Base-by-base conservation (phyloP, 768 basidiomycete species). In the Pisolithus marmoratus region DNA sequence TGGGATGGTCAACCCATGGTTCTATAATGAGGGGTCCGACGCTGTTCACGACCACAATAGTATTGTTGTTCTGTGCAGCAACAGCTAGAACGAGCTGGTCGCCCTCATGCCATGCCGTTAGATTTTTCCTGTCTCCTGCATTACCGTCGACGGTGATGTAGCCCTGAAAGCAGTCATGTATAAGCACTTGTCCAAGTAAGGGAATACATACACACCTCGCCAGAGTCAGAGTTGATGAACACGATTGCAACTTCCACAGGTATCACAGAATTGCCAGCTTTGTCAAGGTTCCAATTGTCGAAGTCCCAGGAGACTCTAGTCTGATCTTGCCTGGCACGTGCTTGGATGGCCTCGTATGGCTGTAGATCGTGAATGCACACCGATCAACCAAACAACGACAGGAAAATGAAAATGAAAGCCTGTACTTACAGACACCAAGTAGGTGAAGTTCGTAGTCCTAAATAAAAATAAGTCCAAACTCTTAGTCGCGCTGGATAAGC, bases 261-360 rank as follows among this genome's bases (percentile, higher is more conserved):
- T 1, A 70, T 67, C 0, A 75, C 82, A 41, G 74, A 67, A 43
- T 72, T 75, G 5, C 70, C 76, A 8, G 83, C 84, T 0, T 66
- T 61, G 0, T 55, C 60, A 20, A 82, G 74, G 61, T 93, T 72
- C 61, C 78, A 91, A 65, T 93, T 82, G 51, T 90, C 68, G 38
- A 90, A 72, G 52, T 79, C 71, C 83, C 84, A 91, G 1, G 76
- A 79, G 19, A 91, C 70, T 19, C 71, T 75, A 0, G 87, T 85
- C 15, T 78, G 77, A 61, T 88, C 84, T 29, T 77, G 59, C n/a
- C 79, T 73, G 1, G 90, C 87, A 40, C 84, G 80, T 7, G 66
- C 62, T 62, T 93, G 87, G 58, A 96, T 85, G 4, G 90, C 91
- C 63, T 90, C 84, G 44, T 88, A 74, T 2, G 93, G 91, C 82